phyloP scores from a whole-genome alignment of 2,329 filamentous ascomycete species.

The Venturia carpophila region DNA sequence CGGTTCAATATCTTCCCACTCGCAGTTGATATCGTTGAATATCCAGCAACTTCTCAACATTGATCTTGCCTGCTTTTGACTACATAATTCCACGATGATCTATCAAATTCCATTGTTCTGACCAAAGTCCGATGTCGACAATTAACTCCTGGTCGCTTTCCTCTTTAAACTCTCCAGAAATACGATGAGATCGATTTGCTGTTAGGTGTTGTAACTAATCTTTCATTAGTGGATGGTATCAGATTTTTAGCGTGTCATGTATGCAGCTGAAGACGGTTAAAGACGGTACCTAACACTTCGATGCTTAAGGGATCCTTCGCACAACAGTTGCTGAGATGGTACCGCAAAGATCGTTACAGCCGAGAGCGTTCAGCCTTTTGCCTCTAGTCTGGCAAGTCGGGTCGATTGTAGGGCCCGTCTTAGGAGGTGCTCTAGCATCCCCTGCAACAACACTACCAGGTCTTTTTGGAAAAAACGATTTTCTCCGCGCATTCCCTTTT shows the following conservation, averaged over 20 bases:
- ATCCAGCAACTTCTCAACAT: slow-evolving; percentile 49
- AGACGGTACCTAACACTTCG: background rate
- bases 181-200: too few relatives aligned
- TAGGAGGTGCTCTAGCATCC: slow-evolving; percentile 80
- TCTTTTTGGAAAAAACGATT: slow-evolving; percentile 45
- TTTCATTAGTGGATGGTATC: too few relatives aligned
- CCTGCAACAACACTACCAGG: slow-evolving; percentile 67
- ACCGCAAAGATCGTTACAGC: slow-evolving; percentile 57
- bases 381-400: slow-evolving; percentile 84
- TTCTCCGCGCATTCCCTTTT: slow-evolving; percentile 74
- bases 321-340: slow-evolving; percentile 84
- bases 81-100: too few relatives aligned
- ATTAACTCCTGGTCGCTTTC: too few relatives aligned
- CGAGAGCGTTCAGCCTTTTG: slow-evolving; percentile 86
- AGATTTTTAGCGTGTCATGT: too few relatives aligned
- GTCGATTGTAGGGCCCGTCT: slow-evolving; percentile 73
- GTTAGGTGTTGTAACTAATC: too few relatives aligned
- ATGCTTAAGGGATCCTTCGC: slow-evolving; percentile 59
- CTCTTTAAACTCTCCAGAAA: too few relatives aligned
- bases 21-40: slow-evolving; percentile 68
- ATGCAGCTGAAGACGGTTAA: too few relatives aligned
- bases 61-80: too few relatives aligned
- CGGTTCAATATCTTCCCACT: background rate
- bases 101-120: too few relatives aligned
- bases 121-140: too few relatives aligned